phyloP scores from a whole-genome alignment of 257 asterid genomes.

The Ligustrum vulgare region DNA sequence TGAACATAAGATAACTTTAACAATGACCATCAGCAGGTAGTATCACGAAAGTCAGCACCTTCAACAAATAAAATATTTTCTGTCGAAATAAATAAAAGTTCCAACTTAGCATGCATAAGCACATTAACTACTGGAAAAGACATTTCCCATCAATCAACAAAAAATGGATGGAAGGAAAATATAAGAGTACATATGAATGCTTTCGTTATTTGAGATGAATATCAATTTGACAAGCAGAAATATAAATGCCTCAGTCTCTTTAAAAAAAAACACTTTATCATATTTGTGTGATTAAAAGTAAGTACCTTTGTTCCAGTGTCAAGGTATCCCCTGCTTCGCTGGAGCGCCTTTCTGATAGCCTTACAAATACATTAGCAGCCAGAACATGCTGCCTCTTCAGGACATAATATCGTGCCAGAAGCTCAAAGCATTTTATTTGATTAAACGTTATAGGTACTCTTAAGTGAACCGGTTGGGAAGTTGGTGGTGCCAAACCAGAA shows the following conservation, averaged over 20 bases:
- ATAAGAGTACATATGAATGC: not conserved
- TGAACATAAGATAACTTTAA: not conserved
- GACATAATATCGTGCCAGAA: slow-evolving; percentile 92
- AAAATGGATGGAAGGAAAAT: not conserved
- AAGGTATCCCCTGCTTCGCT: slow-evolving; percentile 68
- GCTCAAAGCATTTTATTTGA: slow-evolving; percentile 78
- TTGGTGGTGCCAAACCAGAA: slow-evolving; percentile 43
- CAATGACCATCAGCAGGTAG: not conserved
- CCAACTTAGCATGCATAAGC: not conserved
- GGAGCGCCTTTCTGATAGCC: slow-evolving; percentile 90
- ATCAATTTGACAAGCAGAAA: slow-evolving; percentile 4
- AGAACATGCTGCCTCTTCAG: slow-evolving; percentile 85
- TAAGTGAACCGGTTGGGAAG: slow-evolving; percentile 52
- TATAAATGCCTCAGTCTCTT: slow-evolving; percentile 2
- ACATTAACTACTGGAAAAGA: not conserved
- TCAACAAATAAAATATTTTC: not conserved
- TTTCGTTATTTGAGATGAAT: not conserved
- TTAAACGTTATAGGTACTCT: slow-evolving; percentile 49
- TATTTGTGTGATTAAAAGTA: slow-evolving; percentile 18
- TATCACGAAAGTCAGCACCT: not conserved
- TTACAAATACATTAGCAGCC: slow-evolving; percentile 91
- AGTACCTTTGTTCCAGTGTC: slow-evolving; percentile 90
- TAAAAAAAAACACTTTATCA: slow-evolving; percentile 8
- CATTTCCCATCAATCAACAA: not conserved
- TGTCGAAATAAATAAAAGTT: not conserved